Percentiles rank a stretch among this genome's conserved stretches.
Conservation (phyloP, 179 eudicot genomes). For the Beta corolliflora region DNA sequence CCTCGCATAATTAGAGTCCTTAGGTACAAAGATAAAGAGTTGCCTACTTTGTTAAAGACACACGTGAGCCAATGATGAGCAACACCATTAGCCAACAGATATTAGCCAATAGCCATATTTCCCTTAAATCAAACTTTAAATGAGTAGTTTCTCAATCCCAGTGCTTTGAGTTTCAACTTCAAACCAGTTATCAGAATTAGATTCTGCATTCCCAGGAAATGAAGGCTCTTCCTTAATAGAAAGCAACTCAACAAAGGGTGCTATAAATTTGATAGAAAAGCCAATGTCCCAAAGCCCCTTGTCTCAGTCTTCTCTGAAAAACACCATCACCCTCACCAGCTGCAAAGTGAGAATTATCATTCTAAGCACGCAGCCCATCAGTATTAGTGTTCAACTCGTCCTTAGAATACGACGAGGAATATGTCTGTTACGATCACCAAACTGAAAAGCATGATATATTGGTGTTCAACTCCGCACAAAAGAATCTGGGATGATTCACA, state of each 20-base stretch:
- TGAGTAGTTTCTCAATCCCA: too few species aligned
- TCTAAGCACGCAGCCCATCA: background rate
- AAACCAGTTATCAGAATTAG: background rate
- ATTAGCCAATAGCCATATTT: background rate
- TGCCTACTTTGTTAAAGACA: background rate
- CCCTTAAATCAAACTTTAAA: background rate
- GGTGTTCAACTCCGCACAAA: background rate
- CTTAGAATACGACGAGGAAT: background rate
- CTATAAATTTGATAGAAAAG: background rate
- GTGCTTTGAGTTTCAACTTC: background rate
- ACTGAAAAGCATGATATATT: background rate
- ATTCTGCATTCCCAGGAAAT: background rate
- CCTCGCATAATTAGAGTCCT: background rate
- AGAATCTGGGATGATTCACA: background rate
- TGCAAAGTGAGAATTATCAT: background rate
- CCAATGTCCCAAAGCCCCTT: background rate
- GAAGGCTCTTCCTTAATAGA: background rate
- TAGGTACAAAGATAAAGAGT: background rate
- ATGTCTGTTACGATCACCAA: background rate
- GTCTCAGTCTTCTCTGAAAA: background rate
- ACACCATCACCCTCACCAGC: background rate
- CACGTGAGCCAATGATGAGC: background rate
- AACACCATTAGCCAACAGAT: background rate
- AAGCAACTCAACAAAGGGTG: background rate
- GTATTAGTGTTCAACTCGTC: background rate